These are phyloP conservation scores for Chionographis japonica DNA, from an alignment of 106 monocot species.

Conservation along the genomic window DNA sequence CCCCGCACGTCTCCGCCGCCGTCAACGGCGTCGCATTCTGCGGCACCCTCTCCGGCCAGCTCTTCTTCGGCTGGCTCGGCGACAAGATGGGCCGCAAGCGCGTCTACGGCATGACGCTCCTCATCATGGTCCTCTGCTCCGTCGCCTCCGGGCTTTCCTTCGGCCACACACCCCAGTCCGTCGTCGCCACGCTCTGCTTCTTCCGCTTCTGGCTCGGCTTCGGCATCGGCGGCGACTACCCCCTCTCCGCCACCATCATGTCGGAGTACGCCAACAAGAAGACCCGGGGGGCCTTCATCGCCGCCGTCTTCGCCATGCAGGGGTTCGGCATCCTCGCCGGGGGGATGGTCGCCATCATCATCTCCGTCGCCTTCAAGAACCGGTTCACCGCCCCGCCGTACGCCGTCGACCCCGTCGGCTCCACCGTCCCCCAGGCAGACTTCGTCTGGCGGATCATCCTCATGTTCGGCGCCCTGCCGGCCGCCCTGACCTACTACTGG, in stretches of 20 bases:
- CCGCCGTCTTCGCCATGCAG: constrained; percentile 86
- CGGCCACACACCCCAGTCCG: constrained; percentile 33
- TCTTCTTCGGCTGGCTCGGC: constrained; percentile 94
- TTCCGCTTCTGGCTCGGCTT: constrained; percentile 96
- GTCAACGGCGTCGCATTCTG: constrained; percentile 90
- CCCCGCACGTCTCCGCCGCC: constrained; percentile 65
- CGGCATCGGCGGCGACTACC: constrained; percentile 92
- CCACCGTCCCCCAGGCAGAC: constrained; percentile 48
- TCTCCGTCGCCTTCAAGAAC: constrained; percentile 40
- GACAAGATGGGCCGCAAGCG: constrained; percentile 85
- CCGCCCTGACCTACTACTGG: constrained; percentile 66
- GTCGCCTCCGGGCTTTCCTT: constrained; percentile 77
- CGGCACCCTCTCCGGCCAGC: constrained; percentile 80
- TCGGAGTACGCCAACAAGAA: constrained; percentile 91
- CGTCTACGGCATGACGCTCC: constrained; percentile 81
- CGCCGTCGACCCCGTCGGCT: constrained; percentile 24
- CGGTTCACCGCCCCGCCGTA: constrained; percentile 34
- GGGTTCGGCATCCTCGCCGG: constrained; percentile 75
- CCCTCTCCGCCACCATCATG: constrained; percentile 92
- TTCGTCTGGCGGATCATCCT: constrained; percentile 63
- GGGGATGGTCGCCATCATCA: constrained; percentile 43
- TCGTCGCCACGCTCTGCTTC: constrained; percentile 78
- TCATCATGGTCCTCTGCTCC: constrained; percentile 86
- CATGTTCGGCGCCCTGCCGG: constrained; percentile 75
- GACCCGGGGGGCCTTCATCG: constrained; percentile 84